Percentiles rank a stretch among this genome's conserved stretches.
These are phyloP conservation scores for Lichtheimia ornata DNA, from an alignment of 371 early-diverging fungal genomes.

Conservation along the genomic window DNA sequence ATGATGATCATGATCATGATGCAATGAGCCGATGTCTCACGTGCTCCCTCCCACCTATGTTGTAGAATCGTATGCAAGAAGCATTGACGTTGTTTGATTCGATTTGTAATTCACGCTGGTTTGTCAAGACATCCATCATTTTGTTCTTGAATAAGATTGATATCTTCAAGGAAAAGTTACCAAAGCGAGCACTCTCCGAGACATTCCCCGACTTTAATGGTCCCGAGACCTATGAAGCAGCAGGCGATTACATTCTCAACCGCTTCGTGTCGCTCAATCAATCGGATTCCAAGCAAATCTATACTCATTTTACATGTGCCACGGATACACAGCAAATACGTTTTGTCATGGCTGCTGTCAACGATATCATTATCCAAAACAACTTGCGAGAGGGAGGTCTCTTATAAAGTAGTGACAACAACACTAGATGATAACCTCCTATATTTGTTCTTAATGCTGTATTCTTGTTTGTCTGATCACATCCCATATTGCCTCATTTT, in stretches of 20 bases:
- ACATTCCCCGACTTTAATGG: slow-evolving; percentile 82
- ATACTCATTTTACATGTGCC: slow-evolving; percentile 93
- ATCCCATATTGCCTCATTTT: neutral
- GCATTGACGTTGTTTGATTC: slow-evolving; percentile 94
- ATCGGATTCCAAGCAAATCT: slow-evolving; percentile 75
- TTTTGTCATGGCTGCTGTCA: slow-evolving; percentile 67
- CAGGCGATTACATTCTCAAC: slow-evolving; percentile 49
- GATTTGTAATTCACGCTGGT: slow-evolving; percentile 96
- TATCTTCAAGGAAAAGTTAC: slow-evolving; percentile 89
- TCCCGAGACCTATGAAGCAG: slow-evolving; percentile 26
- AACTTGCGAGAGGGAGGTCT: slow-evolving; percentile 61
- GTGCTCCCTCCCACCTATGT: neutral
- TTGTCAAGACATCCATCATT: slow-evolving; percentile 91
- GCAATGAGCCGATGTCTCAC: neutral
- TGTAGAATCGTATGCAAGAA: slow-evolving; percentile 94
- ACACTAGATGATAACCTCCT: neutral
- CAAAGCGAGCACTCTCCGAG: slow-evolving; percentile 66
- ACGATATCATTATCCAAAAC: slow-evolving; percentile 68
- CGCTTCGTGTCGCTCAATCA: slow-evolving; percentile 80
- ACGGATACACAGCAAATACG: slow-evolving; percentile 86
- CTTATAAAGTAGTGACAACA: slow-evolving; percentile 36
- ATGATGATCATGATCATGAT: neutral
- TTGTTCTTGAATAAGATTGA: slow-evolving; percentile 98
- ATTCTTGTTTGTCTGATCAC: neutral
- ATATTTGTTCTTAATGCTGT: neutral